Conservation (phyloP, 306 rosid genomes). For the Clitoria ternatea region DNA sequence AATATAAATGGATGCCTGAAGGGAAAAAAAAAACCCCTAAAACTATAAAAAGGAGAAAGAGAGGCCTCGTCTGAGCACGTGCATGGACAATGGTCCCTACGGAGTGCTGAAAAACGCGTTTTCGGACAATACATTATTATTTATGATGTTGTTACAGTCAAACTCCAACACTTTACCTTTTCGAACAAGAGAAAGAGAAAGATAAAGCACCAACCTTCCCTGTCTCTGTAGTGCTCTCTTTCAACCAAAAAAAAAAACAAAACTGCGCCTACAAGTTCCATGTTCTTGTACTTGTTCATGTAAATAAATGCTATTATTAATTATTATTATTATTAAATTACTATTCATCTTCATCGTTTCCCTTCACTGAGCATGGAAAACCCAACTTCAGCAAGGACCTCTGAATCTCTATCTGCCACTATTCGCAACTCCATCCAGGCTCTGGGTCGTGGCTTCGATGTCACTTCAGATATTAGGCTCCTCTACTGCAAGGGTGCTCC, state of each 20-base stretch:
- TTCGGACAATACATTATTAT: conserved; percentile 26
- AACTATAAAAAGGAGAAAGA: background rate
- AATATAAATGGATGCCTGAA: no score
- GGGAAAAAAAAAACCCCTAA: no score
- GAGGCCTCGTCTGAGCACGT: background rate
- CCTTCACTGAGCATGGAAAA: conserved; percentile 34
- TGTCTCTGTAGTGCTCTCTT: background rate
- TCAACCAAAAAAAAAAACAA: no score
- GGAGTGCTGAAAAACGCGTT: conserved; percentile 46
- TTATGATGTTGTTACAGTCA: conserved; percentile 46
- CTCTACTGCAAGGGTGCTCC: conserved; percentile 91
- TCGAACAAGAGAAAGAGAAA: conserved; percentile 21
- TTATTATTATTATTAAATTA: no score
- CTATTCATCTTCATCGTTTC: background rate
- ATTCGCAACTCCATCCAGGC: conserved; percentile 80
- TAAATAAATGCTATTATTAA: conserved; percentile 29
- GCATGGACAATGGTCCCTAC: conserved; percentile 28
- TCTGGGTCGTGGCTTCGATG: conserved; percentile 94
- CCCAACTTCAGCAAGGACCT: conserved; percentile 26
- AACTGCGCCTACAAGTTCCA: background rate
- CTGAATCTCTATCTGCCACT: conserved; percentile 66
- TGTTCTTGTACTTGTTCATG: background rate
- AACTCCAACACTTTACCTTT: conserved; percentile 48
- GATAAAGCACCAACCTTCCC: conserved; percentile 27
- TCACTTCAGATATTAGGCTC: conserved; percentile 90